Evolutionary conservation across 2,329 filamentous ascomycete species (phyloP).

Genomic region (Knoxdaviesia proteae): DNA sequence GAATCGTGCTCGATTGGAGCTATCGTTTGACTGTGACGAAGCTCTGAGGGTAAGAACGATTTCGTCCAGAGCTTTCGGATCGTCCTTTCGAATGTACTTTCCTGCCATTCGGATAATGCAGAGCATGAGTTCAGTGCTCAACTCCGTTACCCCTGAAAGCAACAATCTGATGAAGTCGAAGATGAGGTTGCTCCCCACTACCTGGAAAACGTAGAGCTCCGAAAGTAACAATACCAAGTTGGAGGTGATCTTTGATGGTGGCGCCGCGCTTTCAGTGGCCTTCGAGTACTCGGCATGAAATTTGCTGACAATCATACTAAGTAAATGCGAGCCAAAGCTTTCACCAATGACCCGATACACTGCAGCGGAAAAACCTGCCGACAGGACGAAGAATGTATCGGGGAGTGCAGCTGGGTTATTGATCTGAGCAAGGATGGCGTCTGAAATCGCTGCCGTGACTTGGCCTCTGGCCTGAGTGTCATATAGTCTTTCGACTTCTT

Average conservation of each 20-base stretch:
- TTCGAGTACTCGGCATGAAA: constrained; percentile 46
- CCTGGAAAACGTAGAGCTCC: constrained; percentile 80
- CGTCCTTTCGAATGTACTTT: constrained; percentile 67
- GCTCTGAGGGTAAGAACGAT: constrained; percentile 61
- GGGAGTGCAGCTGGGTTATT: constrained; percentile 58
- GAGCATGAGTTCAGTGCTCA: constrained; percentile 74
- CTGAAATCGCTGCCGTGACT: constrained; percentile 62
- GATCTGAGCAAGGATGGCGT: constrained; percentile 59
- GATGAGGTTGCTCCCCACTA: constrained; percentile 61
- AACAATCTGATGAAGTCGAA: constrained; percentile 81
- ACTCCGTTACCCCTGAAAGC: constrained; percentile 53
- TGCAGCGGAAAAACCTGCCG: constrained; percentile 74
- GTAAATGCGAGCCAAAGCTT: constrained; percentile 72
- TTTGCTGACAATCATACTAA: constrained; percentile 56
- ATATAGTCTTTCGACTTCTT: constrained; percentile 68
- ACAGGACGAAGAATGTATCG: constrained; percentile 78
- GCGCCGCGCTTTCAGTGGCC: constrained; percentile 12
- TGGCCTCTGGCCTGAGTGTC: constrained; percentile 67
- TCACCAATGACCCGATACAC: constrained; percentile 72
- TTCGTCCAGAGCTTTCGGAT: constrained; percentile 71
- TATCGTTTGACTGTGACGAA: constrained; percentile 42
- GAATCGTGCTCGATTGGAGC: constrained; percentile 81
- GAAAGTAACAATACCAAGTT: constrained; percentile 71
- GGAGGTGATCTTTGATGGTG: constrained; percentile 17
- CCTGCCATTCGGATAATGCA: constrained; percentile 69